Percentiles rank a stretch among this genome's conserved stretches.
Evolutionary conservation across 768 basidiomycete genomes (phyloP).

Genomic region (Phaeotremella skinneri): DNA sequence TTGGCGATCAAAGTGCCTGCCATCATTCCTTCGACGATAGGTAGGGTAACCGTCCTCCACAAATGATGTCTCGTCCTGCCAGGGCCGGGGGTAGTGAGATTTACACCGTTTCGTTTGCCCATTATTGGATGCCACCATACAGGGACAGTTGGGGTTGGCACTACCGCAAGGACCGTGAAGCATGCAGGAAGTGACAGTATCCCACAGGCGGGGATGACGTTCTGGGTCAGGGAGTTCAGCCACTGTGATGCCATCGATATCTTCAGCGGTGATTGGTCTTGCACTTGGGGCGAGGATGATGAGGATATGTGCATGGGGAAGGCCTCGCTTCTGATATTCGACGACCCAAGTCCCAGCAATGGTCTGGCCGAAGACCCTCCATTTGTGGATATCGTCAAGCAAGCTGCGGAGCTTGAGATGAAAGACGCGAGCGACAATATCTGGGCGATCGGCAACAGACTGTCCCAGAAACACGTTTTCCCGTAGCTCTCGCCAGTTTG

Average conservation of each 20-base stretch:
- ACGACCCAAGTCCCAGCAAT: constrained; percentile 59
- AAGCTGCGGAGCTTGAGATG: constrained; percentile 54
- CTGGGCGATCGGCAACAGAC: constrained; percentile 51
- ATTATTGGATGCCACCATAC: constrained; percentile 56
- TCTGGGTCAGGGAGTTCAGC: constrained; percentile 56
- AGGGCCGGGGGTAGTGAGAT: constrained; percentile 57
- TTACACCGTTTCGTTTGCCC: constrained; percentile 54
- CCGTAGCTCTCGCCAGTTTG: constrained; percentile 23
- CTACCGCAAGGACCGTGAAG: constrained; percentile 58
- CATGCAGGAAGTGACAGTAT: constrained; percentile 55
- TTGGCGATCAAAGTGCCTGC: constrained; percentile 36
- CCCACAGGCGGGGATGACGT: constrained; percentile 54
- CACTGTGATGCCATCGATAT: constrained; percentile 55
- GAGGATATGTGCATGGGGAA: constrained; percentile 60
- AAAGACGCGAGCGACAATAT: constrained; percentile 58
- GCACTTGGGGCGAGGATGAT: constrained; percentile 52
- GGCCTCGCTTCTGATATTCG: constrained; percentile 62
- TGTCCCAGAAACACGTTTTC: constrained; percentile 14
- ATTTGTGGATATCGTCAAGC: constrained; percentile 50
- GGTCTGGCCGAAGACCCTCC: constrained; percentile 51
- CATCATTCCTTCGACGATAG: constrained; percentile 53
- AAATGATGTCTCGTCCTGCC: constrained; percentile 51
- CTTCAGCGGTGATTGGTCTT: constrained; percentile 52
- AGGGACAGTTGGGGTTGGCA: constrained; percentile 50
- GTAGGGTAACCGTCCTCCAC: constrained; percentile 55